Evolutionary conservation across 73 alveolate species (phyloP).

Genomic region (Paramecium biaurelia): DNA sequence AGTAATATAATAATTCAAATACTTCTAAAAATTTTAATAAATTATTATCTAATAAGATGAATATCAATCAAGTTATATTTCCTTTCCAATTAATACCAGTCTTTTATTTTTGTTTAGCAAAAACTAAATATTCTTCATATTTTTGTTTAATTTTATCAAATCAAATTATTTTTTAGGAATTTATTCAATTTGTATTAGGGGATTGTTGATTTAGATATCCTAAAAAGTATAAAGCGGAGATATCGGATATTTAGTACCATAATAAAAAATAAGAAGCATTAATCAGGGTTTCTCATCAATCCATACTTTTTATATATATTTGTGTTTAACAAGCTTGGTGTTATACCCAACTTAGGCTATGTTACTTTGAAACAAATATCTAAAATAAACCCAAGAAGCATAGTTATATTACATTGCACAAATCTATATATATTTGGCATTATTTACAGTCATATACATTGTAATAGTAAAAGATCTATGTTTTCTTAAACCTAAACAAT

Average conservation of each 20-base stretch:
- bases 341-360: too few species aligned
- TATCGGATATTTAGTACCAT: conserved; percentile 44
- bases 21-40: neutral
- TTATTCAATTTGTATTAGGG: neutral
- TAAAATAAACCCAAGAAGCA: conserved; percentile 33
- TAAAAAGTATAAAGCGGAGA: conserved; percentile 36
- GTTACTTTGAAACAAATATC: neutral
- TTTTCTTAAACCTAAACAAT: conserved; percentile 81
- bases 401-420: conserved; percentile 46
- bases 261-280: too few species aligned
- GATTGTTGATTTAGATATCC: neutral
- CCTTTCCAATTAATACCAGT: neutral
- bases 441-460: conserved; percentile 64
- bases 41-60: neutral
- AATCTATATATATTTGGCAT: neutral
- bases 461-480: conserved; percentile 74
- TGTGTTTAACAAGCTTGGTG: too few species aligned
- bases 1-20: neutral
- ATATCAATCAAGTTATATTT: neutral
- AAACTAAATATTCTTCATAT: neutral
- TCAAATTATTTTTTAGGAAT: neutral
- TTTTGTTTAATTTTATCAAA: neutral
- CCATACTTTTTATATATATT: too few species aligned
- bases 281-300: too few species aligned
- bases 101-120: neutral